phyloP scores from a whole-genome alignment of 768 basidiomycete species.

The Amanita phalloides region DNA sequence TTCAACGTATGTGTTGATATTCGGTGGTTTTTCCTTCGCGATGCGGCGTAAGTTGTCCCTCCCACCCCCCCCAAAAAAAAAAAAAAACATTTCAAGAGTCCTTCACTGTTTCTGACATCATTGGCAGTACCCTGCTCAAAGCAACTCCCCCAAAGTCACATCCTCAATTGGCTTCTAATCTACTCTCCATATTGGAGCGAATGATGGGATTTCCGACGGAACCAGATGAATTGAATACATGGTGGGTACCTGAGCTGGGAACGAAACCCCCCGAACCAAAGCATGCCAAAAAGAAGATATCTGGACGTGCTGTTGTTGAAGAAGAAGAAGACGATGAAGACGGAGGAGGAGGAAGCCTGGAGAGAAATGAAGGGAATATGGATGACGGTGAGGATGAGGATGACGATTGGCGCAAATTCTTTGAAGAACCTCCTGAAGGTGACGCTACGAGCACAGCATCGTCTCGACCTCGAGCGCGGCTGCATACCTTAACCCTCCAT shows the following conservation, averaged over 20 bases:
- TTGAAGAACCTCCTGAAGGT: constrained; percentile 37
- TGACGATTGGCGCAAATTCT: constrained; percentile 79
- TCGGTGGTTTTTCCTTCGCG: constrained; percentile 82
- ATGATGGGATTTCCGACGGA: constrained; percentile 70
- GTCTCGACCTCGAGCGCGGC: constrained; percentile 31
- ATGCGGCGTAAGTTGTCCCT: constrained; percentile 45
- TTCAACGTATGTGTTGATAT: constrained; percentile 73
- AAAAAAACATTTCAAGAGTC: not conserved
- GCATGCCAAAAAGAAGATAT: constrained; percentile 22
- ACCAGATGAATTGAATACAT: constrained; percentile 54
- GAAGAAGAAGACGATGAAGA: constrained; percentile 24
- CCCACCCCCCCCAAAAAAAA: too few species aligned
- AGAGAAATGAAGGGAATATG: constrained; percentile 18
- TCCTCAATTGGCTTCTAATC: constrained; percentile 30
- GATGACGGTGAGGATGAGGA: constrained; percentile 41
- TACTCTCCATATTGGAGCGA: constrained; percentile 56
- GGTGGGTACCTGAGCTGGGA: constrained; percentile 70
- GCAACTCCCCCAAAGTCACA: constrained; percentile 18
- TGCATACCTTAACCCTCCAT: constrained; percentile 60
- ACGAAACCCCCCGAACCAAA: constrained; percentile 43
- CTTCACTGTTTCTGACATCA: not conserved
- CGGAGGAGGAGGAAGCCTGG: constrained; percentile 15
- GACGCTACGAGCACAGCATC: constrained; percentile 17
- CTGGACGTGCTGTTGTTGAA: constrained; percentile 19
- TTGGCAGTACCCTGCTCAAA: constrained; percentile 20